These are phyloP conservation scores for Polyporus arcularius DNA, from an alignment of 768 basidiomycete genomes.

Conservation along the genomic window DNA sequence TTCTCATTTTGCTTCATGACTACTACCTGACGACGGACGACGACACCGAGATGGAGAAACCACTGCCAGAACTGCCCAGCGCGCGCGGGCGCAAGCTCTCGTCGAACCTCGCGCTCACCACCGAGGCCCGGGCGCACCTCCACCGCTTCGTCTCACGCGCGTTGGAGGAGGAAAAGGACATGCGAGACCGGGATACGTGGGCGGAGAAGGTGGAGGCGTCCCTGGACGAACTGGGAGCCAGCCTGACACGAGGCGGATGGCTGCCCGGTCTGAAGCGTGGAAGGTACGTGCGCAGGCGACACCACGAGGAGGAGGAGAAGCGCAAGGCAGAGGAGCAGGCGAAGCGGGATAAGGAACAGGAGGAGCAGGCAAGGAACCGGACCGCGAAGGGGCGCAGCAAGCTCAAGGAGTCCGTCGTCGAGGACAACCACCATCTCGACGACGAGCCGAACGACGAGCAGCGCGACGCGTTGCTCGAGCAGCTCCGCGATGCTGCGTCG, in stretches of 20 bases:
- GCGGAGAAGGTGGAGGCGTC: slow-evolving; percentile 45
- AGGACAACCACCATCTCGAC: slow-evolving; percentile 2
- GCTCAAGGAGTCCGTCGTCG: slow-evolving; percentile 13
- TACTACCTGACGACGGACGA: not conserved
- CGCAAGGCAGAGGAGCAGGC: slow-evolving; percentile 19
- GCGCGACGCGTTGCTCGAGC: slow-evolving; percentile 20
- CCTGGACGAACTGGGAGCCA: slow-evolving; percentile 46
- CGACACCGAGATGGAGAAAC: slow-evolving; percentile 22
- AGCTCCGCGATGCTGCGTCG: slow-evolving; percentile 31
- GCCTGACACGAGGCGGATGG: slow-evolving; percentile 47
- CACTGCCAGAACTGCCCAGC: slow-evolving; percentile 27
- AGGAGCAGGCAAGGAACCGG: slow-evolving; percentile 21
- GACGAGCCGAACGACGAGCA: slow-evolving; percentile 8
- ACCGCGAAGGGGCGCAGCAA: slow-evolving; percentile 16
- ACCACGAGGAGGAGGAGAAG: slow-evolving; percentile 30
- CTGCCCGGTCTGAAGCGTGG: slow-evolving; percentile 44
- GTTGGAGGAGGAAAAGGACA: slow-evolving; percentile 24
- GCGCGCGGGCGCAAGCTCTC: slow-evolving; percentile 2
- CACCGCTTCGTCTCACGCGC: slow-evolving; percentile 26
- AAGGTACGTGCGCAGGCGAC: slow-evolving; percentile 28
- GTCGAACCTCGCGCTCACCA: slow-evolving; percentile 20
- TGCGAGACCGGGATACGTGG: slow-evolving; percentile 41
- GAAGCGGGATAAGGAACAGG: slow-evolving; percentile 24
- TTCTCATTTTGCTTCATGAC: not conserved
- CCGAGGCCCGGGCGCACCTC: slow-evolving; percentile 29